Evolutionary conservation across 2,329 filamentous ascomycete species (phyloP).

Genomic region (Fusarium nelsonii): DNA sequence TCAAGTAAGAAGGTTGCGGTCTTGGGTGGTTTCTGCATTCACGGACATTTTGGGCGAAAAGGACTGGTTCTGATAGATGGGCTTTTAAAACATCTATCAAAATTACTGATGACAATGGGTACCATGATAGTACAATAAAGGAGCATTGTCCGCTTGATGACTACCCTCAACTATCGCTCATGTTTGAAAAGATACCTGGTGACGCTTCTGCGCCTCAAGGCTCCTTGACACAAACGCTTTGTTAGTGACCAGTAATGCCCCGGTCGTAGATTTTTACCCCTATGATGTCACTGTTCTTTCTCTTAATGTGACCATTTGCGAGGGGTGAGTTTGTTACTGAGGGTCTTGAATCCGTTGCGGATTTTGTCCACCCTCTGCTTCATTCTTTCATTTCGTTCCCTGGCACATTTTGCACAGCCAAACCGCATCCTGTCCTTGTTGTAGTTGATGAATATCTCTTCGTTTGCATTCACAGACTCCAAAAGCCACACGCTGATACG

Average conservation of each 20-base stretch:
- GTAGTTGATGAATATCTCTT: slow-evolving; percentile 57
- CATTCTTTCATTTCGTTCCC: neutral
- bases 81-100: slow-evolving; percentile 57
- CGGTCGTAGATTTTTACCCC: neutral
- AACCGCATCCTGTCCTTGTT: slow-evolving; percentile 46
- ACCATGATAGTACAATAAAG: slow-evolving; percentile 60
- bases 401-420: slow-evolving; percentile 44
- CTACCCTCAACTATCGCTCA: slow-evolving; percentile 41
- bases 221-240: neutral
- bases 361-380: neutral
- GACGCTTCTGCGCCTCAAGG: slow-evolving; percentile 6
- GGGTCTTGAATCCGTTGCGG: neutral
- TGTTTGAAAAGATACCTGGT: slow-evolving; percentile 14
- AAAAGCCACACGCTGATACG: slow-evolving; percentile 37
- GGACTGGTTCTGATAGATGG: slow-evolving; percentile 67
- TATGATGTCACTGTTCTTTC: neutral
- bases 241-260: too few species aligned
- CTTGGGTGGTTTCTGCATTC: slow-evolving; percentile 68
- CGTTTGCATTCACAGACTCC: slow-evolving; percentile 40
- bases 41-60: slow-evolving; percentile 69
- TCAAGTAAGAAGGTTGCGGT: slow-evolving; percentile 87
- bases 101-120: slow-evolving; percentile 60
- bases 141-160: slow-evolving; percentile 55
- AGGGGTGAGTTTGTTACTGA: neutral
- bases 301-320: neutral